Evolutionary conservation across 305 asterid species (phyloP).

Genomic region (Fraxinus angustifolia): DNA sequence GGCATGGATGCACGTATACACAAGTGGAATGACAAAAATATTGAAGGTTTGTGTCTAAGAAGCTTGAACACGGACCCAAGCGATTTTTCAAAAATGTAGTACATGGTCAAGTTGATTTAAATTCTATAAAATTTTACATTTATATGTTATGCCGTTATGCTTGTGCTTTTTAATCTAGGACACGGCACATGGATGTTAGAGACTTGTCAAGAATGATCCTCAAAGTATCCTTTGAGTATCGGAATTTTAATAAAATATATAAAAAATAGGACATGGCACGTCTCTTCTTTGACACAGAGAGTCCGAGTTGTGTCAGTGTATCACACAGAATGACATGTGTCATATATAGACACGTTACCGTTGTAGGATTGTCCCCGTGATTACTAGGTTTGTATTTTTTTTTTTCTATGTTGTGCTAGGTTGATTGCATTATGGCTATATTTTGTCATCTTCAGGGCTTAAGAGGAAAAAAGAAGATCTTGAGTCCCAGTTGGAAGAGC

Average conservation of each 20-base stretch:
- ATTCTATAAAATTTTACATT: neutral
- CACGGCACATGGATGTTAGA: neutral
- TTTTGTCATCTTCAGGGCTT: slow-evolving; percentile 48
- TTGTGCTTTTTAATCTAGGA: neutral
- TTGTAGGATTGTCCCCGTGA: neutral
- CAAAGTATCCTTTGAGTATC: neutral
- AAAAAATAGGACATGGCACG: neutral
- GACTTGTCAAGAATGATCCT: neutral
- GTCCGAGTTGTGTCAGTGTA: neutral
- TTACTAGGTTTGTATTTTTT: slow-evolving; percentile 40
- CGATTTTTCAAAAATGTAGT: neutral
- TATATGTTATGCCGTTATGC: neutral
- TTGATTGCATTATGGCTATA: slow-evolving; percentile 23
- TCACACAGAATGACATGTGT: neutral
- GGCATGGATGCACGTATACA: slow-evolving; percentile 99
- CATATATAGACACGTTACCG: neutral
- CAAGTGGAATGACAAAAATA: slow-evolving; percentile 96
- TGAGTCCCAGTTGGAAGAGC: slow-evolving; percentile 81
- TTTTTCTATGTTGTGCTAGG: slow-evolving; percentile 17
- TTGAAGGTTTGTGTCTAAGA: slow-evolving; percentile 56
- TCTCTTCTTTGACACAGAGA: neutral
- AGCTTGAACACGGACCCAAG: neutral
- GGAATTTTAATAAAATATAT: neutral
- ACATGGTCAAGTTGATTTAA: neutral
- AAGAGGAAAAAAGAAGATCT: slow-evolving; percentile 82